Evolutionary conservation across 1,139 yeast species (phyloP), one percentile per base, ranked within the genome.

Genomic region (Spathaspora sp.): DNA sequence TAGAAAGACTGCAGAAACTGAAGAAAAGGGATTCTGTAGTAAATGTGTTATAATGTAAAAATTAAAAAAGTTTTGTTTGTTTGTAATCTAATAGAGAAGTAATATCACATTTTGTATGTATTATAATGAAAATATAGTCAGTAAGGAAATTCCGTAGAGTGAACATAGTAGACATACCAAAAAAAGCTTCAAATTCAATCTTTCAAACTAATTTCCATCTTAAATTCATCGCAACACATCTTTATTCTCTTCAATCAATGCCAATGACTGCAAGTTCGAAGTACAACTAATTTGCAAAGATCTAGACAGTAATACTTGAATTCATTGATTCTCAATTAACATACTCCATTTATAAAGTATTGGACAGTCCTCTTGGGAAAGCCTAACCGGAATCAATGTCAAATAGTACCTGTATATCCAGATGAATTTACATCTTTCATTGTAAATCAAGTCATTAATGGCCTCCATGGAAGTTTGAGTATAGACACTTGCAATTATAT

Each of bases 31-130:
- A 11, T 50, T 57, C 17, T 64, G 70, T 48, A 52, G 60, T 31
- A 64, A 63, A 51, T 66, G 70, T 59, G 55, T 48, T 26, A 57
- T 65, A 47, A 62, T 64, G 64, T 65, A 61, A 20, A 37, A n/a
- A 9, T 37, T 6, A 9, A 17, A 37, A 37, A 10, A 5, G 11
- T 20, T 37, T 7, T 7, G 15, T 18, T 37, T 11, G 15, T 11
- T 11, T 37, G 16, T 20, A 18, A 24, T 7, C 10, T 37, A 11
- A 20, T 20, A 37, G 26, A 37, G 18, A 7, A 17, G 16, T 37
- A n/a, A 8, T 13, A 18, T 37, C 39, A 37, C 25, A 27, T 27
- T 10, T 27, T 27, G 31, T 27, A 27, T 27, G n/a, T 10, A 27
- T 27, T 10, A 27, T 10, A 10, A 27, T 10, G n/a, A 27, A 25